Evolutionary conservation across 768 basidiomycete genomes (phyloP).

Genomic region (Gymnopilus dilepis): DNA sequence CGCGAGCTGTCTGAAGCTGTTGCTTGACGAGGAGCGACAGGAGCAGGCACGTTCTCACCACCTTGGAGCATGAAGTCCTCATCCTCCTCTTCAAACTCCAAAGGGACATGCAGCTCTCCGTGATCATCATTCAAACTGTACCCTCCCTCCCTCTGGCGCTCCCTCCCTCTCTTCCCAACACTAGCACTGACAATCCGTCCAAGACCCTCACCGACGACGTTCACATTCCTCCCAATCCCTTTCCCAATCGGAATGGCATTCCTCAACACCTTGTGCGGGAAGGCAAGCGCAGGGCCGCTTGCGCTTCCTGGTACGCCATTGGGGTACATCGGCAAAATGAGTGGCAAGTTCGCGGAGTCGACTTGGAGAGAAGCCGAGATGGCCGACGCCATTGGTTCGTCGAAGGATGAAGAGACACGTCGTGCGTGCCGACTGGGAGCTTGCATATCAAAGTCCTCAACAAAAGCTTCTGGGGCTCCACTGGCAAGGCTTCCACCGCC

Average conservation of each 20-base stretch:
- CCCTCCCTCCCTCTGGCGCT: constrained; percentile 10
- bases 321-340: constrained; percentile 79
- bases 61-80: constrained; percentile 53
- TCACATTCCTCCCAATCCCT: constrained; percentile 52
- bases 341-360: constrained; percentile 37
- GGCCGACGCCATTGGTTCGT: constrained; percentile 80
- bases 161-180: constrained; percentile 13
- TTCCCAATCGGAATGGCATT: constrained; percentile 64
- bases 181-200: constrained; percentile 53
- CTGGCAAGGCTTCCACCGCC: neutral
- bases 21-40: neutral
- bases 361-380: constrained; percentile 65
- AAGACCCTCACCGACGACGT: constrained; percentile 65
- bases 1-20: constrained; percentile 21
- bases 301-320: constrained; percentile 60
- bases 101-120: constrained; percentile 43
- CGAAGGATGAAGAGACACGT: constrained; percentile 64
- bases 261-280: constrained; percentile 38
- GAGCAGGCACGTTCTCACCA: neutral
- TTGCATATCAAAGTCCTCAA: constrained; percentile 48
- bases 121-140: constrained; percentile 25
- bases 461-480: constrained; percentile 43
- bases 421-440: constrained; percentile 43
- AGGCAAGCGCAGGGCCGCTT: constrained; percentile 20
- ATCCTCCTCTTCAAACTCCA: constrained; percentile 73